Base-by-base conservation (phyloP, 2,329 filamentous ascomycete genomes). In the Aspergillus nomiae region DNA sequence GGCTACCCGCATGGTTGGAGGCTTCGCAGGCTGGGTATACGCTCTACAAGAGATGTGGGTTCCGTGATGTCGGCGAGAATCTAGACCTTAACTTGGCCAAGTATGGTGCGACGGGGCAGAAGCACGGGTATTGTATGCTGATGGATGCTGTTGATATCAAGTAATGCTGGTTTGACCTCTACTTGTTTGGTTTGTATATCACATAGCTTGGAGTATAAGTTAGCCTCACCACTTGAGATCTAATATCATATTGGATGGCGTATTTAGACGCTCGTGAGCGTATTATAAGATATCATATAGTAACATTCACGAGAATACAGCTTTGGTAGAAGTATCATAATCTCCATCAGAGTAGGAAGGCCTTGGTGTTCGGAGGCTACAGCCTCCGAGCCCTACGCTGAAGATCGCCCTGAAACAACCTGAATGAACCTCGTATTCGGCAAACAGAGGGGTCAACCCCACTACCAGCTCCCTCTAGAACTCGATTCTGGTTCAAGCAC, bases 121-220 rank as follows among this genome's bases (percentile, higher is more conserved):
- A 26, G 26, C 14, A 48, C 9, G 46, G 21, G 1, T 34, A 34
- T 21, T 58, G 56, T 50, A 58, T 58, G 56, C 32, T 58, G 56
- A 50, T 28, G 54, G 54, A 85, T 41, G 38, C 38, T 41, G 38
- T 41, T 8, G 16, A 41, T 10, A 16, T 19, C 7, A 9, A 41
- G 7, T 41, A n/a, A n/a, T 19, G 16, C 7, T 41, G 19, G 38
- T 10, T 19, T 19, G 36, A 19, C 16, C 7, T 8, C 2, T 38
- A 38, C 19, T 38, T 38, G 14, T 8, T 19, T 41, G 38, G 16
- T 19, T n/a, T n/a, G 2, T 19, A n/a, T 36, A 36, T 14, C 14
- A 36, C 34, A 36, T 36, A 36, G 14, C 34, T 16, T 36, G 34
- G 16, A 34, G 14, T 16, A 16, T 36, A 16, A 36, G 34, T 12